These are phyloP conservation scores for Cryptococcus sp. DNA, from an alignment of 1,284 basidiomycete genomes.

Conservation along the genomic window DNA sequence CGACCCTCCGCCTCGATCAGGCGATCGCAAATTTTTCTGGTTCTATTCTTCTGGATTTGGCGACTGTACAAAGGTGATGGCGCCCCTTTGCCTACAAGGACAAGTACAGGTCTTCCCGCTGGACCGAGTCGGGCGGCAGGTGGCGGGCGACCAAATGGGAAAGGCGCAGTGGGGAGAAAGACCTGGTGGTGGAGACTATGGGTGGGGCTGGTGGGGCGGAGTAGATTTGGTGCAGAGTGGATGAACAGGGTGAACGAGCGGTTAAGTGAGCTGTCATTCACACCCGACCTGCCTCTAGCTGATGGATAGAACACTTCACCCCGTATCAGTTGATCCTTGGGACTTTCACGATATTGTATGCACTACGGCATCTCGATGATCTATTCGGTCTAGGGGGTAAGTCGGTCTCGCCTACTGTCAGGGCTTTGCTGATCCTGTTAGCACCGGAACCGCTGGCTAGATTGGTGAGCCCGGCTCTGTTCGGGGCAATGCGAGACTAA, in stretches of 20 bases:
- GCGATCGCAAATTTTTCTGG: constrained; percentile 72
- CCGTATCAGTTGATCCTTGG: constrained; percentile 92
- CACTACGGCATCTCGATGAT: constrained; percentile 79
- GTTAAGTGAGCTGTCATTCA: constrained; percentile 31
- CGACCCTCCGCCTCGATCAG: constrained; percentile 71
- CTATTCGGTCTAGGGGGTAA: constrained; percentile 75
- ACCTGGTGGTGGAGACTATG: constrained; percentile 19
- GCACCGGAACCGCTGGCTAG: constrained; percentile 90
- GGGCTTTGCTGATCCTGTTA: constrained; percentile 33
- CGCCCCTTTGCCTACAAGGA: constrained; percentile 12
- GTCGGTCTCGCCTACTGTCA: constrained; percentile 31
- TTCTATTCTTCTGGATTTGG: constrained; percentile 86
- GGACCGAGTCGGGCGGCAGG: constrained; percentile 3
- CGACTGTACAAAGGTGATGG: constrained; percentile 67
- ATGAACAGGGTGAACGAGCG: constrained; percentile 39
- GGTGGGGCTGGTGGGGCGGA: constrained; percentile 29
- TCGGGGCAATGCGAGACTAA: too few relatives aligned
- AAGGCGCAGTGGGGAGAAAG: constrained; percentile 18
- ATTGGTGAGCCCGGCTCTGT: constrained; percentile 64
- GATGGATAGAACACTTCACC: constrained; percentile 67
- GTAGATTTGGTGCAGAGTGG: constrained; percentile 27
- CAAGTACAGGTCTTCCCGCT: constrained; percentile 6
- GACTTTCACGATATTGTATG: constrained; percentile 79
- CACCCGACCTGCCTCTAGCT: not conserved
- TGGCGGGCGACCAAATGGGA: constrained; percentile 3